Percentiles rank a stretch among this genome's conserved stretches.
These are phyloP conservation scores for Backusella mclennaniae DNA, from an alignment of 192 early-diverging fungal genomes.

Conservation along the genomic window DNA sequence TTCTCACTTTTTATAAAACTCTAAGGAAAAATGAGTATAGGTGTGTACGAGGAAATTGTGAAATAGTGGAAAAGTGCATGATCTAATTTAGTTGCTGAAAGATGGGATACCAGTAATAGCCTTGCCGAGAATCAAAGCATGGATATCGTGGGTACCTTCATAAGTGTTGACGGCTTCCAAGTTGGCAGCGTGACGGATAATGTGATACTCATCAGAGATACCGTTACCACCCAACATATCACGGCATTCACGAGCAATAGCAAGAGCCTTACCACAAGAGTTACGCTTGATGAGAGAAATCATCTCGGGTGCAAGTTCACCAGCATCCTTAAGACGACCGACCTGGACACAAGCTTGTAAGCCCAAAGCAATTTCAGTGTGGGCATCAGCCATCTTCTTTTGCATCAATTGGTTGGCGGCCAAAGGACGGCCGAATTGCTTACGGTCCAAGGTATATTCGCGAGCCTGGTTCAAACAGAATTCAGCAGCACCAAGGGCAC, in stretches of 20 bases:
- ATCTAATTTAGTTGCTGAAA: conserved; percentile 39
- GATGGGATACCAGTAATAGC: conserved; percentile 92
- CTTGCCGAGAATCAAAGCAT: conserved; percentile 89
- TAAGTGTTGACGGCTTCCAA: conserved; percentile 95
- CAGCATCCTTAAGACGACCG: conserved; percentile 89
- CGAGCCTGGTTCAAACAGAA: conserved; percentile 85
- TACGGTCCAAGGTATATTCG: conserved; percentile 85
- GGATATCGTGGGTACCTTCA: conserved; percentile 96
- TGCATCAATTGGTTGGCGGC: conserved; percentile 94
- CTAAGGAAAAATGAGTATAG: not conserved
- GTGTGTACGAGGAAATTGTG: not conserved
- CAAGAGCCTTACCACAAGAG: conserved; percentile 90
- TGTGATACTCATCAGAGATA: conserved; percentile 93
- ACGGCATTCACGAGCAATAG: conserved; percentile 85
- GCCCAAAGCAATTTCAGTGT: conserved; percentile 90
- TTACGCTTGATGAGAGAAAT: conserved; percentile 96
- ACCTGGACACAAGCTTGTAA: conserved; percentile 88
- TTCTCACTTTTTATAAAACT: too few species aligned
- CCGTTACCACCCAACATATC: conserved; percentile 97
- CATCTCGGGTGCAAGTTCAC: conserved; percentile 88
- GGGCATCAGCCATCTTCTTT: conserved; percentile 93
- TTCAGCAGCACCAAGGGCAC: conserved; percentile 93
- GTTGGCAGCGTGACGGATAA: conserved; percentile 93
- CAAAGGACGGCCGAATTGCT: conserved; percentile 92
- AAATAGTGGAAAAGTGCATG: not conserved